phyloP scores from a whole-genome alignment of 2,329 filamentous ascomycete species.

The Venturia oleaginea region DNA sequence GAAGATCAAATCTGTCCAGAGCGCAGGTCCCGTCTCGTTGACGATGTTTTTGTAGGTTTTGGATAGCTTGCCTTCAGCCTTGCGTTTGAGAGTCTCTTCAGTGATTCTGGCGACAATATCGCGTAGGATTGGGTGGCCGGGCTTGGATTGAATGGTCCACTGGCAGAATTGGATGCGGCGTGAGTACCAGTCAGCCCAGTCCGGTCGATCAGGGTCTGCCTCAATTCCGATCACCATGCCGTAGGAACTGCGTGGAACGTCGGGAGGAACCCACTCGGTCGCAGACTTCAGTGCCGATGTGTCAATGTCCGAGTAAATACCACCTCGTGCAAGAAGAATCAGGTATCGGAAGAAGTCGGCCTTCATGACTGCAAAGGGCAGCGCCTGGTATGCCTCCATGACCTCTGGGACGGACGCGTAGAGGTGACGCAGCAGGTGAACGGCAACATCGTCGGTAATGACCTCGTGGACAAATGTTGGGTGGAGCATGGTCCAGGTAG shows the following conservation, averaged over 20 bases:
- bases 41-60: slow-evolving; percentile 64
- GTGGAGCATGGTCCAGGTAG: slow-evolving; percentile 79
- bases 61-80: slow-evolving; percentile 56
- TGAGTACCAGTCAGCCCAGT: slow-evolving; percentile 95
- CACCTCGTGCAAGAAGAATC: slow-evolving; percentile 65
- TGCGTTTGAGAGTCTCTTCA: slow-evolving; percentile 65
- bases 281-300: slow-evolving; percentile 77
- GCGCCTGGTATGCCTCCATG: slow-evolving; percentile 39
- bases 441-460: slow-evolving; percentile 80
- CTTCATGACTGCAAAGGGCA: slow-evolving; percentile 46
- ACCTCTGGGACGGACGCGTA: slow-evolving; percentile 59
- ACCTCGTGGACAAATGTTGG: slow-evolving; percentile 94
- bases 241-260: slow-evolving; percentile 66
- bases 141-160: slow-evolving; percentile 96
- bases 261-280: slow-evolving; percentile 74
- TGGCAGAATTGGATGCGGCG: slow-evolving; percentile 96
- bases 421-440: slow-evolving; percentile 72
- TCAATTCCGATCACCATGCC: slow-evolving; percentile 92
- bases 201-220: slow-evolving; percentile 83
- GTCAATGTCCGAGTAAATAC: slow-evolving; percentile 77
- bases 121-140: slow-evolving; percentile 83
- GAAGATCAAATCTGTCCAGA: slow-evolving; percentile 92
- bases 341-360: slow-evolving; percentile 61
- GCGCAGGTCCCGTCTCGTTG: slow-evolving; percentile 85
- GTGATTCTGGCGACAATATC: slow-evolving; percentile 84